Evolutionary conservation across 805 yeast genomes (phyloP), one percentile per base, ranked within the genome.

Genomic region (Gaillardinia entomophila): DNA sequence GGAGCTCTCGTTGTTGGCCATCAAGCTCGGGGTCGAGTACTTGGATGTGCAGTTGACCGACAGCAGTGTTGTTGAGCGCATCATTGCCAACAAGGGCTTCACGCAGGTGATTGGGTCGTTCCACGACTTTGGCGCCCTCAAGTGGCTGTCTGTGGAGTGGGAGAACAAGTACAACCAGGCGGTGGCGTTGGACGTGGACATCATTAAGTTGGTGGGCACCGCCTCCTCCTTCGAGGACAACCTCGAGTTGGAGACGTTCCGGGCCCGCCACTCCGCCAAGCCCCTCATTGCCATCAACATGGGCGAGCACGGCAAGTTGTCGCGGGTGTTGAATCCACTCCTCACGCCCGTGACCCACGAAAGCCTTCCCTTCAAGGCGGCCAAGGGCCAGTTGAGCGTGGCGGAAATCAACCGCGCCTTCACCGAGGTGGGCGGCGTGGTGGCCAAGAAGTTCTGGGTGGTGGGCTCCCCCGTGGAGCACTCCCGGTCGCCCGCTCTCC

Each of bases 401-500:
- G 59, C 63, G 30, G 75, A 84, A 51, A 76, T 86, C 42, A 77
- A 88, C 57, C 52, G 66, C 35, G 62, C 77, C 3, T 69, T 68
- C 32, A 48, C 72, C 12, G 60, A 69, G 24, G 64, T 85, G 41
- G 96, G 96, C 26, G 77, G 78, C n/a, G 65, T 77, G 33, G 40
- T 58, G 6, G 40, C 72, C 13, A 73, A 77, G 59, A 66, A 75
- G 37, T 84, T 79, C 46, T 83, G 72, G 57, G 77, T 89, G 38
- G 81, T 79, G 40, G 97, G 97, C 4, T 61, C 68, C 10, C 97
- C 97, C 31, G 71, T 89, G 35, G 57, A 74, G 6, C 96, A 89
- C 55, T 88, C 97, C 2, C 77, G 87, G 55, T 88, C 97, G 2
- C 98, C 98, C 27, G 63, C 71, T 12, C 68, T 92, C 45, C 98